Evolutionary conservation across 345 rosid species (phyloP).

Genomic region (Bruguiera parviflora): DNA sequence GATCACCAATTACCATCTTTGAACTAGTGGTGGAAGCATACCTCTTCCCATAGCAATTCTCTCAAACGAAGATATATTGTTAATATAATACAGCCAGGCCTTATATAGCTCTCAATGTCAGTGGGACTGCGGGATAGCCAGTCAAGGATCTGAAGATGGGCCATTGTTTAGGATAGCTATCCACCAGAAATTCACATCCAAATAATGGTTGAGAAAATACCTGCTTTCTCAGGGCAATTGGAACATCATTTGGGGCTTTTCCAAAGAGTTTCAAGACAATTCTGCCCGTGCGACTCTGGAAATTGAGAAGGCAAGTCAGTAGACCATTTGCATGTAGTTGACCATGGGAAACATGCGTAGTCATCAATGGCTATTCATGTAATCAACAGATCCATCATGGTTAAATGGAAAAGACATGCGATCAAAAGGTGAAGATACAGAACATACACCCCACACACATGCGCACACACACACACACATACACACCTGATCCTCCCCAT

Average conservation of each 20-base stretch:
- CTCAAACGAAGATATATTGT: constrained; percentile 80
- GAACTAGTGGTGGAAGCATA: constrained; percentile 32
- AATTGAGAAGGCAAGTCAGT: constrained; percentile 9
- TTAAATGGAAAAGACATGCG: constrained; percentile 1
- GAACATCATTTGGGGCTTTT: constrained; percentile 88
- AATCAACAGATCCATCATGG: not conserved
- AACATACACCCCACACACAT: not conserved
- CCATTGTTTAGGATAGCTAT: constrained; percentile 13
- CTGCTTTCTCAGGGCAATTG: constrained; percentile 75
- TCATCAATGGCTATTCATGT: not conserved
- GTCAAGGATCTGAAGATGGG: constrained; percentile 68
- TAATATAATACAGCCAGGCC: constrained; percentile 90
- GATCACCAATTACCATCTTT: not conserved
- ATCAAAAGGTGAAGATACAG: not conserved
- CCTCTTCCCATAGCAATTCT: constrained; percentile 89
- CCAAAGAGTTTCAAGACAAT: constrained; percentile 93
- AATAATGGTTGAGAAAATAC: constrained; percentile 33
- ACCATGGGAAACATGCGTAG: not conserved
- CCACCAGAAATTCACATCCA: not conserved
- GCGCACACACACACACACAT: too few relatives aligned
- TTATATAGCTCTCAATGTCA: constrained; percentile 97
- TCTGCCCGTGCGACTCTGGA: constrained; percentile 85
- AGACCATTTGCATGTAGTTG: too few relatives aligned
- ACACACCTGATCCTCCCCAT: constrained; percentile 82
- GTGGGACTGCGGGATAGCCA: constrained; percentile 95